Evolutionary conservation across 306 rosid genomes (phyloP).

Genomic region (Argentina anserina): DNA sequence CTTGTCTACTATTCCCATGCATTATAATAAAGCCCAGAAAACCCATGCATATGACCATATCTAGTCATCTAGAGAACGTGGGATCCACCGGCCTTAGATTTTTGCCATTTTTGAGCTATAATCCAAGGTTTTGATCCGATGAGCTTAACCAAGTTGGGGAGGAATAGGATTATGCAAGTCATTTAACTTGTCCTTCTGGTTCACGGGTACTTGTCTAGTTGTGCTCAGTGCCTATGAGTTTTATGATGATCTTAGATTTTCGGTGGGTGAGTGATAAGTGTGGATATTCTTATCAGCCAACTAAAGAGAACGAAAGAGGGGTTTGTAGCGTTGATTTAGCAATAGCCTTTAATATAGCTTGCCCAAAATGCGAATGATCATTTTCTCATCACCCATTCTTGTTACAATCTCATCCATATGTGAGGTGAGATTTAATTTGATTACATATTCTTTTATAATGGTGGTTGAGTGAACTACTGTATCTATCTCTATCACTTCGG

Average conservation of each 20-base stretch:
- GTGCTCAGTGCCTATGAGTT: not conserved
- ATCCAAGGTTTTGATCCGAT: not conserved
- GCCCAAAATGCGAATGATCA: not conserved
- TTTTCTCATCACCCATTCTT: too few species aligned
- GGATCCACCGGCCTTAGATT: not conserved
- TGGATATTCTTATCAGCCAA: not conserved
- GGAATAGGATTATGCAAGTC: too few species aligned
- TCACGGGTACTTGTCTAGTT: slow-evolving; percentile 43
- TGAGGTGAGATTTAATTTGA: too few species aligned
- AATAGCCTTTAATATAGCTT: not conserved
- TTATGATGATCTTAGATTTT: slow-evolving; percentile 3
- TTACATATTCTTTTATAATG: too few species aligned
- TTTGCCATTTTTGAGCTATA: not conserved
- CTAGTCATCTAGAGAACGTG: not conserved
- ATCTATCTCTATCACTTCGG: too few species aligned
- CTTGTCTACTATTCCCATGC: not conserved
- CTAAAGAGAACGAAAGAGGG: not conserved
- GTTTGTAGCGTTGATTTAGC: not conserved
- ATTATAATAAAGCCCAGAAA: not conserved
- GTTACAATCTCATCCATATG: not conserved
- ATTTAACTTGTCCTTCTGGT: too few species aligned
- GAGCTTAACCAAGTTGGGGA: not conserved
- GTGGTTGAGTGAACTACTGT: too few species aligned
- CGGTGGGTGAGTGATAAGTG: not conserved
- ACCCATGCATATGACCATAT: not conserved